These are phyloP conservation scores for Hordeum marinum DNA, from an alignment of 176 grass and related monocot species.

Conservation along the genomic window DNA sequence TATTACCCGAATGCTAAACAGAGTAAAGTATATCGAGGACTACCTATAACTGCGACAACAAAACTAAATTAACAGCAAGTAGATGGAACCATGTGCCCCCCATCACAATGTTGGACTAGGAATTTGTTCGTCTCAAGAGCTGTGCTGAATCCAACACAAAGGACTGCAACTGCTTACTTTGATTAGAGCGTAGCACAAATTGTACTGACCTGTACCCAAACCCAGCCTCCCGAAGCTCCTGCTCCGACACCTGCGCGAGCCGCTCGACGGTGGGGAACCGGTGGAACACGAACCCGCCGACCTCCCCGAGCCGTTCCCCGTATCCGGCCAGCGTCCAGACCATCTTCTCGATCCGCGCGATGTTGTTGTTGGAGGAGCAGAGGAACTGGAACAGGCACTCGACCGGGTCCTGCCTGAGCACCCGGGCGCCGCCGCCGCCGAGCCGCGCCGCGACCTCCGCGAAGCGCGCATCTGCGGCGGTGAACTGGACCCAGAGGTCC, in stretches of 20 bases:
- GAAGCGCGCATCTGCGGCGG: constrained; percentile 56
- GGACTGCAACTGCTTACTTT: neutral
- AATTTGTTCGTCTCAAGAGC: neutral
- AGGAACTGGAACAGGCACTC: constrained; percentile 97
- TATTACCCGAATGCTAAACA: neutral
- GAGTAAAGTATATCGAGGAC: neutral
- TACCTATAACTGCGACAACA: neutral
- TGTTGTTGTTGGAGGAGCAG: constrained; percentile 98
- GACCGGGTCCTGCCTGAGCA: constrained; percentile 81
- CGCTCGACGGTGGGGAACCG: constrained; percentile 68
- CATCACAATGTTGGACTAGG: neutral
- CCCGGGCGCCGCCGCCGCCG: constrained; percentile 56
- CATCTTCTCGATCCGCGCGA: constrained; percentile 94
- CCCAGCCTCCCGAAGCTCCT: constrained; percentile 77
- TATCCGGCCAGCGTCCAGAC: constrained; percentile 64
- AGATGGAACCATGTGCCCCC: neutral
- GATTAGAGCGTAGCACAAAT: neutral
- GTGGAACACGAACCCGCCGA: constrained; percentile 72
- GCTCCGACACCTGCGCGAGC: constrained; percentile 58
- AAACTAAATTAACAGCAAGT: neutral
- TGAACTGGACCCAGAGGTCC: constrained; percentile 75
- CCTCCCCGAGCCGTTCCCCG: constrained; percentile 61
- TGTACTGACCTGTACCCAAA: constrained; percentile 76
- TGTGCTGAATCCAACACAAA: neutral
- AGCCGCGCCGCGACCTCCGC: constrained; percentile 47